Conservation (phyloP, 768 basidiomycete genomes). For the Pluteus cervinus region DNA sequence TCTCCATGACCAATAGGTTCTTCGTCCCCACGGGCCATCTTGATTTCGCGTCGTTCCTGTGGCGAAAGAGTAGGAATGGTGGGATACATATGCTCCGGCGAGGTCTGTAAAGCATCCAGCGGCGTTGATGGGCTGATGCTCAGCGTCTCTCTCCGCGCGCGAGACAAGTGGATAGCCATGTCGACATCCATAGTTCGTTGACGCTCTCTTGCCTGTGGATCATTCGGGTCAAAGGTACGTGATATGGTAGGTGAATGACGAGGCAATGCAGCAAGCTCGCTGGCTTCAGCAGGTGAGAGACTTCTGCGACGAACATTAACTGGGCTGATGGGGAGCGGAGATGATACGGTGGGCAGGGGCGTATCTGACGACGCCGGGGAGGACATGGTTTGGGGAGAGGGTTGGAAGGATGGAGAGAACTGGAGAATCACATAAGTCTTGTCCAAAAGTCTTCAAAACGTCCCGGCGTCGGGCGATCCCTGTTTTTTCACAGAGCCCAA, state of each 20-base stretch:
- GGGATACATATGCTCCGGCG: conserved; percentile 18
- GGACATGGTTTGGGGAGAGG: too few relatives aligned
- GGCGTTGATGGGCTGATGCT: conserved; percentile 28
- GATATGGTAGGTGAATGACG: conserved; percentile 58
- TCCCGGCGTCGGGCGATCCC: too few relatives aligned
- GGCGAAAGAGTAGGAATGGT: conserved; percentile 38
- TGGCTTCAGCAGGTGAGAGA: conserved; percentile 32
- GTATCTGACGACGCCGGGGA: too few relatives aligned
- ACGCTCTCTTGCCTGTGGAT: conserved; percentile 74
- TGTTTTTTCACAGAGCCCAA: too few relatives aligned
- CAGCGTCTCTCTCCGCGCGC: conserved; percentile 62
- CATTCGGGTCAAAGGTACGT: conserved; percentile 61
- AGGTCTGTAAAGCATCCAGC: conserved; percentile 16
- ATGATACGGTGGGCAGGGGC: conserved; percentile 36
- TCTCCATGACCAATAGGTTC: conserved; percentile 12
- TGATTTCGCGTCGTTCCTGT: conserved; percentile 43
- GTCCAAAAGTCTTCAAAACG: too few relatives aligned
- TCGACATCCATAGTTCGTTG: conserved; percentile 94
- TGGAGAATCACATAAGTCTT: too few relatives aligned
- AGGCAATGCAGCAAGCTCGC: conserved; percentile 33
- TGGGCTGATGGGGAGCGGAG: conserved; percentile 29
- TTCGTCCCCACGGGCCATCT: conserved; percentile 29
- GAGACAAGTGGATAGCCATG: conserved; percentile 78
- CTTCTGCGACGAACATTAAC: conserved; percentile 34
- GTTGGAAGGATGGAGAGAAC: too few relatives aligned